Conservation (phyloP, 345 rosid species). For the Chamaenerion angustifolium region DNA sequence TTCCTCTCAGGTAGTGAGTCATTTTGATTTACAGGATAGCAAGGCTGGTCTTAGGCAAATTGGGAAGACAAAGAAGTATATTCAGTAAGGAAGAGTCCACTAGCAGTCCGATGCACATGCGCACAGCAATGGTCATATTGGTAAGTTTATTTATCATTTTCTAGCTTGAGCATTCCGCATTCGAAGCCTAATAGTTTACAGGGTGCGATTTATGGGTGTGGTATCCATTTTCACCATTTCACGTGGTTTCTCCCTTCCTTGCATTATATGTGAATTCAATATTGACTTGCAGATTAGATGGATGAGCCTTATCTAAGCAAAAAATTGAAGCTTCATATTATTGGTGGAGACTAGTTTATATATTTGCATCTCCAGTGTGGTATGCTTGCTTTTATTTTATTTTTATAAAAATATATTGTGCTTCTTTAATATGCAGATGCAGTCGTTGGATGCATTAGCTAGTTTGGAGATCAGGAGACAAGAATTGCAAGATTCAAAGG, state of each 20-base stretch:
- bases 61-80: constrained; percentile 21
- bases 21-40: constrained; percentile 44
- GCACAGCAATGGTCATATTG: constrained; percentile 43
- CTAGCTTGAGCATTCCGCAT: not conserved
- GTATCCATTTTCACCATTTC: not conserved
- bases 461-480: constrained; percentile 36
- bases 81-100: constrained; percentile 24
- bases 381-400: not conserved
- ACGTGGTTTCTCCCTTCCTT: too few species aligned
- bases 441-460: constrained; percentile 54
- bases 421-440: constrained; percentile 71
- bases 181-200: not conserved
- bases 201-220: not conserved
- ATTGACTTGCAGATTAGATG: too few species aligned
- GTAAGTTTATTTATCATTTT: constrained; percentile 26
- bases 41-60: constrained; percentile 23
- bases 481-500: constrained; percentile 42
- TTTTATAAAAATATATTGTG: not conserved
- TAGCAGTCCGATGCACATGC: constrained; percentile 29
- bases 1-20: constrained; percentile 2
- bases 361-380: not conserved
- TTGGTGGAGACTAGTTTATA: too few species aligned
- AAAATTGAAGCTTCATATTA: too few species aligned
- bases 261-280: too few species aligned
- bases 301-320: too few species aligned